A percentile compares a stretch with the other conserved stretches of the same genome.
Evolutionary conservation across 202 grass and related monocot species (phyloP).

Genomic region (Brachypodium distachyon): DNA sequence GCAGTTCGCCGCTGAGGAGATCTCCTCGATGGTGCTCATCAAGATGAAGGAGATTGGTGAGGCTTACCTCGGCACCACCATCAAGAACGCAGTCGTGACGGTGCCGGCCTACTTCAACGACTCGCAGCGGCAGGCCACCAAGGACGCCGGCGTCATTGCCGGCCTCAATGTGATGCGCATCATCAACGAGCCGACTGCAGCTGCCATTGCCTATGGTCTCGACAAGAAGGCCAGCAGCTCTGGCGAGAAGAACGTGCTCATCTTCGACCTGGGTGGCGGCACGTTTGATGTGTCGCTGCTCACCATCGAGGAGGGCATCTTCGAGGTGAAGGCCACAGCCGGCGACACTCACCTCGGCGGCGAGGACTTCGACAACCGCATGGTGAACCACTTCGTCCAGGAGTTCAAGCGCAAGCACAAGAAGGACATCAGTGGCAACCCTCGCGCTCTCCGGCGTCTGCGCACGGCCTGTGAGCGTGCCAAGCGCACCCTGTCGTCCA

Average conservation of each 20-base stretch:
- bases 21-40: constrained; percentile 83
- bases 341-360: constrained; percentile 86
- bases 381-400: constrained; percentile 90
- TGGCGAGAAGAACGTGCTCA: constrained; percentile 78
- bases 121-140: constrained; percentile 79
- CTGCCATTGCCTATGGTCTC: constrained; percentile 78
- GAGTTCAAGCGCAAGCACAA: constrained; percentile 87
- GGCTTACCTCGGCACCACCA: constrained; percentile 63
- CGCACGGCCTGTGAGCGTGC: constrained; percentile 70
- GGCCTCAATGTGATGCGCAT: constrained; percentile 84
- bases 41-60: constrained; percentile 86
- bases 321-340: constrained; percentile 77
- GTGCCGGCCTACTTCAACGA: constrained; percentile 90
- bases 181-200: constrained; percentile 78
- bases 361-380: constrained; percentile 77
- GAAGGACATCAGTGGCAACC: constrained; percentile 84
- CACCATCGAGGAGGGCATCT: constrained; percentile 87
- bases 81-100: constrained; percentile 76
- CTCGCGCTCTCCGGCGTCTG: constrained; percentile 54
- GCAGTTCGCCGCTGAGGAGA: constrained; percentile 63
- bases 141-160: constrained; percentile 66
- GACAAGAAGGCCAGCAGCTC: constrained; percentile 71
- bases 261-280: constrained; percentile 78
- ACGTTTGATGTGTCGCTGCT: constrained; percentile 74
- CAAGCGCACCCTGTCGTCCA: constrained; percentile 76